Evolutionary conservation across 176 grass and related monocot species (phyloP), one percentile per base, ranked within the genome.

Genomic region (Oryza brachyantha): DNA sequence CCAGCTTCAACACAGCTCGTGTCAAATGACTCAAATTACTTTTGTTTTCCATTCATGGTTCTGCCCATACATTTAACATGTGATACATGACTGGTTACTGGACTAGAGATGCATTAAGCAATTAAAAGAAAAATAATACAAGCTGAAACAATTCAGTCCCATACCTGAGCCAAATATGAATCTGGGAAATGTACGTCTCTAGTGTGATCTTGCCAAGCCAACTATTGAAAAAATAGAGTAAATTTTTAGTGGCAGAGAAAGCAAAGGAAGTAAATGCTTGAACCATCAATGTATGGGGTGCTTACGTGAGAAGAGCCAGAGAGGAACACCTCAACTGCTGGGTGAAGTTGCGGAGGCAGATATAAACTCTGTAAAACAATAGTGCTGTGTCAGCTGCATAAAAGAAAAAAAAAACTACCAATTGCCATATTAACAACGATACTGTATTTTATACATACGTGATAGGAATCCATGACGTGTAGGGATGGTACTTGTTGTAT

Each of bases 401-500:
- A 16, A 81, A 66, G 25, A 16, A 73, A 24, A 35, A 76, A 24
- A 41, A 36, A 64, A 29, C 42, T 41, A 19, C 12, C 24, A 9
- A 10, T 64, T 64, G 39, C 17, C 24, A 67, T 39, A 83, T 39
- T 39, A 19, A 48, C 37, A 26, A 85, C 29, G 25, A 64, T 35
- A 80, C 17, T 52, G 39, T 19, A 54, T 36, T 13, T 48, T 24
- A 75, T 73, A 85, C 90, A 11, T 91, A 99, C 96, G 96, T 96
- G 79, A 99, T 99, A 75, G 96, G 96, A 75, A 99, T 99, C 96
- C 96, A 99, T 73, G 96, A 99, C 4, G 96, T 99, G 70, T 99
- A 99, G 22, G 96, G 96, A 91, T 99, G 96, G 70, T 89, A 99
- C 64, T 95, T 99, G 61, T 99, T 99, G 84, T 99, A 99, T 25